phyloP scores from a whole-genome alignment of 257 asterid species.

The Solanum ahanhuiri region DNA sequence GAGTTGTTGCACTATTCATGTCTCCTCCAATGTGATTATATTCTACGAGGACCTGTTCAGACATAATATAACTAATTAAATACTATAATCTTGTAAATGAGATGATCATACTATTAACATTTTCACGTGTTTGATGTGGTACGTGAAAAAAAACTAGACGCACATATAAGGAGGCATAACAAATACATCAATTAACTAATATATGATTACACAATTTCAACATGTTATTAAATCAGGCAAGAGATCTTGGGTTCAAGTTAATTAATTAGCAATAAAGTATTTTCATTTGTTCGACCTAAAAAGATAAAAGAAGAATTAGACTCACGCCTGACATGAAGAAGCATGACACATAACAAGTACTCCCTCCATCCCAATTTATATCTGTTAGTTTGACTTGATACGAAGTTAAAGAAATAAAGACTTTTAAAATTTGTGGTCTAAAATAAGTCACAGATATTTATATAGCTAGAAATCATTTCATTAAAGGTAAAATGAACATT shows the following conservation, averaged over 20 bases:
- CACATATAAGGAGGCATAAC: not conserved
- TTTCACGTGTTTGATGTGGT: too few species aligned
- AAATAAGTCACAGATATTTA: accelerated
- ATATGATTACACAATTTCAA: not conserved
- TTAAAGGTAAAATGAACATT: too few species aligned
- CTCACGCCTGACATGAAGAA: not conserved
- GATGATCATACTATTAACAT: not conserved
- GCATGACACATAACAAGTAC: not conserved
- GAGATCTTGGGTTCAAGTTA: not conserved
- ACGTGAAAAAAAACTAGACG: too few species aligned
- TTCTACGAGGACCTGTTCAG: not conserved
- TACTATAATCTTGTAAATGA: not conserved
- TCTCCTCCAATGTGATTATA: not conserved
- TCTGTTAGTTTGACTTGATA: too few species aligned
- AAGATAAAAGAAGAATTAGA: not conserved
- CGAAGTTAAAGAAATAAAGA: too few species aligned
- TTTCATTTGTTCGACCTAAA: too few species aligned
- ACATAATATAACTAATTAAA: not conserved
- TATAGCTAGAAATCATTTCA: too few species aligned
- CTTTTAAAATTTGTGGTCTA: accelerated
- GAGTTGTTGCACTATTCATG: not conserved
- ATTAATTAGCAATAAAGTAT: too few species aligned
- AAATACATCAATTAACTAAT: not conserved
- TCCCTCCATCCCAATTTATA: too few species aligned
- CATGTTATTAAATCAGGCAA: not conserved